These are phyloP conservation scores for Chalciporus sp. DNA, from an alignment of 1,284 basidiomycete species.

Conservation along the genomic window DNA sequence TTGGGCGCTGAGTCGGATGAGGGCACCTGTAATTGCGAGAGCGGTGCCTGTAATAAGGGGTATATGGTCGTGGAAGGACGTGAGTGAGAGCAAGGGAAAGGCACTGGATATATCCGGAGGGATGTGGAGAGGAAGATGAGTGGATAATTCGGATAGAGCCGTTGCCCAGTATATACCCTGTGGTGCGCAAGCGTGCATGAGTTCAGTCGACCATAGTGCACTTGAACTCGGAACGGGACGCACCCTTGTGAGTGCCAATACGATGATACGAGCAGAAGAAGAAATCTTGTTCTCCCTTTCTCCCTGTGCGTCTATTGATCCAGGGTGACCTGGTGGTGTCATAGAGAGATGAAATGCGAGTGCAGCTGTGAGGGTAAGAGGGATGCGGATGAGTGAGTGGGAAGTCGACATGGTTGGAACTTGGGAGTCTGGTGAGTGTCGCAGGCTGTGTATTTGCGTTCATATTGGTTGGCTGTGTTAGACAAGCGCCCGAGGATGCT, in stretches of 20 bases:
- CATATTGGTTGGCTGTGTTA: background rate
- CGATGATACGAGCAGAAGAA: conserved; percentile 10
- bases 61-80: background rate
- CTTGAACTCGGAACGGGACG: background rate
- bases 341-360: conserved; percentile 28
- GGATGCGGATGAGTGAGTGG: conserved; percentile 17
- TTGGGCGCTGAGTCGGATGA: conserved; percentile 24
- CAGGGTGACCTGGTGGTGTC: conserved; percentile 7
- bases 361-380: conserved; percentile 20
- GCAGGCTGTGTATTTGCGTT: background rate
- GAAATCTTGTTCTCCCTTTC: background rate
- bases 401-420: conserved; percentile 6
- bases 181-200: background rate
- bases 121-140: background rate
- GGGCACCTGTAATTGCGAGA: conserved; percentile 19
- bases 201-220: background rate
- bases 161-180: conserved; percentile 29
- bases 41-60: conserved; percentile 13
- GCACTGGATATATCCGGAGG: background rate
- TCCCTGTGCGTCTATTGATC: background rate
- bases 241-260: conserved; percentile 18
- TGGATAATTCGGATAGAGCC: conserved; percentile 15
- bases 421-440: background rate
- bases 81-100: background rate
- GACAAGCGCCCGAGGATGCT: background rate